Evolutionary conservation across 2,329 filamentous ascomycete genomes (phyloP), one percentile per base, ranked within the genome.

Genomic region (Colletotrichum tofieldiae): DNA sequence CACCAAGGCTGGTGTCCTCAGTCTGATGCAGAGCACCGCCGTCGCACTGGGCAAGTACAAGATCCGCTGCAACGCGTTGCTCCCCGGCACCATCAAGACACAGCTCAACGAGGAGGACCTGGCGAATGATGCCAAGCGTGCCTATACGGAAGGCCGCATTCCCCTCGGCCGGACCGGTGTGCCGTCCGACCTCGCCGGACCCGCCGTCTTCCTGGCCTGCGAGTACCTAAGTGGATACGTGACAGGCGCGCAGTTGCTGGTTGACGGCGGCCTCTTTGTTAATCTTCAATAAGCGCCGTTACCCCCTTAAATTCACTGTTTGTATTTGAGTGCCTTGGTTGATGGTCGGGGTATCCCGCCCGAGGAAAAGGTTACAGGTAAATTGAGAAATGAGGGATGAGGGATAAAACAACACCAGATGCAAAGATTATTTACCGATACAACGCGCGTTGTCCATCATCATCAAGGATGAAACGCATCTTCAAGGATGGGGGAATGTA

Each of bases 261-360:
- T 98, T 18, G 95, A 98, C 82, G 95, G 95, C 14, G 95, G 95
- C 0, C 81, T 96, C 73, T 98, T 96, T 86, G 95, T 97, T 20
- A 97, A 97, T 82, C 84, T 97, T 77, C 94, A 96, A 82, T 96
- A 82, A 80, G 56, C 65, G 70, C 41, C 43, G 39, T 32, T 12
- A 45, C 39, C 37, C 37, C 54, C 35, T 49, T 41, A 37, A 6
- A 16, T n/a, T 41, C 35, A 23, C 8, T 54, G 45, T 23, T 39
- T 60, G 8, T n/a, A 20, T 37, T 29, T 39, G 11, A 29, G n/a
- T 52, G 52, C 16, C 59, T 35, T 35, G 37, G 16, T 55, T 45
- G 26, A 32, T 26, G 1, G 49, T 58, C 32, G n/a, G 55, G 37
- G 43, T 32, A 54, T 55, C 49, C 64, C 58, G 26, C 45, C 29